Conservation (phyloP, 805 yeast genomes). For the Myxozyma udenii region DNA sequence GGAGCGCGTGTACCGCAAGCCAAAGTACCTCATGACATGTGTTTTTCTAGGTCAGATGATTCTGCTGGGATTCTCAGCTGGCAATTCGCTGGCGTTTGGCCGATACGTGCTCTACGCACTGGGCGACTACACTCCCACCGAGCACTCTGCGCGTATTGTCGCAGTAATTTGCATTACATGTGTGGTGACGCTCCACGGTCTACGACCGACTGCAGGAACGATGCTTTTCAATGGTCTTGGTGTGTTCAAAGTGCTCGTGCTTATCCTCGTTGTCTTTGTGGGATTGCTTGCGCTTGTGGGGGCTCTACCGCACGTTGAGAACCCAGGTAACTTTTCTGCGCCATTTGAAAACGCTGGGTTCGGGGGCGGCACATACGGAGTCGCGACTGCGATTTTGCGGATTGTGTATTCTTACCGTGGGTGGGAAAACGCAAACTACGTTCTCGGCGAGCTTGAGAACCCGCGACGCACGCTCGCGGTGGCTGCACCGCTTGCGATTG, state of each 20-base stretch:
- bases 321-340: slow-evolving; percentile 41
- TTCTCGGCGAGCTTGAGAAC: slow-evolving; percentile 54
- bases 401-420: slow-evolving; percentile 65
- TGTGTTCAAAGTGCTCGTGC: slow-evolving; percentile 50
- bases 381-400: slow-evolving; percentile 56
- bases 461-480: slow-evolving; percentile 56
- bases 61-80: slow-evolving; percentile 59
- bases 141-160: slow-evolving; percentile 44
- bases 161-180: slow-evolving; percentile 51
- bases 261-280: slow-evolving; percentile 48
- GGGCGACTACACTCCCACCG: slow-evolving; percentile 42
- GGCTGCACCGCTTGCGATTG: slow-evolving; percentile 60
- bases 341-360: slow-evolving; percentile 44
- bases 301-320: slow-evolving; percentile 33
- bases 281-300: slow-evolving; percentile 47
- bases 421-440: slow-evolving; percentile 69
- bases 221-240: slow-evolving; percentile 55
- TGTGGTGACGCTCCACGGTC: slow-evolving; percentile 49
- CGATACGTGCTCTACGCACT: slow-evolving; percentile 50
- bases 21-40: slow-evolving; percentile 52
- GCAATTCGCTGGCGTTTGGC: slow-evolving; percentile 65
- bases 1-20: slow-evolving; percentile 54
- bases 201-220: slow-evolving; percentile 51
- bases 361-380: slow-evolving; percentile 48
- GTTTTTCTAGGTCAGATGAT: slow-evolving; percentile 53